A percentile compares a stretch with the other conserved stretches of the same genome.
These are phyloP conservation scores for Populus hybrid DNA, from an alignment of 441 rosid genomes.

Conservation along the genomic window DNA sequence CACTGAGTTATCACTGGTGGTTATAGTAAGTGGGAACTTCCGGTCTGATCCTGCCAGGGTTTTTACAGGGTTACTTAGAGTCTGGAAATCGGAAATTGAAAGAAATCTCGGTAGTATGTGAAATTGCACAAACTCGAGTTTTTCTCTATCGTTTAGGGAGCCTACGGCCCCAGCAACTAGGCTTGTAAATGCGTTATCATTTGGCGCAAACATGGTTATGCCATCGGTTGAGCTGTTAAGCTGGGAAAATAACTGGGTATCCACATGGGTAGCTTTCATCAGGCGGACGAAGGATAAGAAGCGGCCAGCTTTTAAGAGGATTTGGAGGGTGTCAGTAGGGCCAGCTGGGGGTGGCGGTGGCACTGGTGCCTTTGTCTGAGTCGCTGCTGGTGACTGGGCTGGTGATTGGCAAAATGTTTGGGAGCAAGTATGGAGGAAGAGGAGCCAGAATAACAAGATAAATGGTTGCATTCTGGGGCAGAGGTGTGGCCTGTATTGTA, in stretches of 20 bases:
- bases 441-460: slow-evolving; percentile 25
- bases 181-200: slow-evolving; percentile 58
- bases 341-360: slow-evolving; percentile 43
- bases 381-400: background rate
- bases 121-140: slow-evolving; percentile 66
- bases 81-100: slow-evolving; percentile 64
- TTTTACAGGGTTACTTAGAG: slow-evolving; percentile 72
- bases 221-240: slow-evolving; percentile 81
- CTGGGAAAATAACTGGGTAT: slow-evolving; percentile 53
- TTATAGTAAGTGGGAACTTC: slow-evolving; percentile 64
- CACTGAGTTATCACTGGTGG: slow-evolving; percentile 67
- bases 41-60: slow-evolving; percentile 76
- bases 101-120: slow-evolving; percentile 67
- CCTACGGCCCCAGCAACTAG: slow-evolving; percentile 71
- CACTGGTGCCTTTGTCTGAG: slow-evolving; percentile 37
- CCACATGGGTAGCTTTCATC: slow-evolving; percentile 60
- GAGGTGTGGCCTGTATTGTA: background rate
- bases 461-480: slow-evolving; percentile 17
- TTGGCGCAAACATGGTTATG: slow-evolving; percentile 79
- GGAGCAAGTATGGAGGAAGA: slow-evolving; percentile 32
- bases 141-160: slow-evolving; percentile 56
- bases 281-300: slow-evolving; percentile 66
- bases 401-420: background rate
- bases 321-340: slow-evolving; percentile 60
- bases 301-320: slow-evolving; percentile 78